Evolutionary conservation across 2,329 filamentous ascomycete genomes (phyloP).

Genomic region (Triangularia verruculosa): DNA sequence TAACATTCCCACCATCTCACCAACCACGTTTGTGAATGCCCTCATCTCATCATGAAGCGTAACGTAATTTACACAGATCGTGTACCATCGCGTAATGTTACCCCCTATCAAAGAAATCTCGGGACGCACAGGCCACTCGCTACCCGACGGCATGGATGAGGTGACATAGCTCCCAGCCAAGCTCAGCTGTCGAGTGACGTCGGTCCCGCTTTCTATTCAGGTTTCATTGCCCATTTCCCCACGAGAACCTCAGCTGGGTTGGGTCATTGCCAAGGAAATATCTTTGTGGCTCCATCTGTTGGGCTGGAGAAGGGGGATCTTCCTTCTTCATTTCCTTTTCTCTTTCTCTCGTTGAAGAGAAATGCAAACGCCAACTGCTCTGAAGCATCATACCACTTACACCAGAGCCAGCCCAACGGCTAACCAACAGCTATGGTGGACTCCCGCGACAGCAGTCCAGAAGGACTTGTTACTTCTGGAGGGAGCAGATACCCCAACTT

Average conservation of each 20-base stretch:
- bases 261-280: conserved; percentile 1
- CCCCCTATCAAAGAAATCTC: not conserved
- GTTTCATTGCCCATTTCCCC: not conserved
- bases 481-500: conserved; percentile 22
- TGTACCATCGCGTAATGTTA: not conserved
- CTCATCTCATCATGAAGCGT: not conserved
- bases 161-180: not conserved
- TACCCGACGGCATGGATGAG: not conserved
- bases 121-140: not conserved
- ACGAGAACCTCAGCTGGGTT: not conserved
- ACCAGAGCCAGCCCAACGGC: not conserved
- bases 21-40: not conserved
- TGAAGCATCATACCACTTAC: not conserved
- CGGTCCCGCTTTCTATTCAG: not conserved
- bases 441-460: conserved; percentile 3
- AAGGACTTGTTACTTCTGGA: not conserved
- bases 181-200: conserved; percentile 1
- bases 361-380: not conserved
- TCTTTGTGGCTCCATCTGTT: not conserved
- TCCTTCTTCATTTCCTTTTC: not conserved
- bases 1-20: not conserved
- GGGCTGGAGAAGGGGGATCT: not conserved
- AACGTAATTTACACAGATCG: not conserved
- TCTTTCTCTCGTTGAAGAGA: not conserved
- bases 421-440: conserved; percentile 3